Percentiles rank a stretch among this genome's conserved stretches.
Evolutionary conservation across 2,329 filamentous ascomycete species (phyloP).

Genomic region (Didymella lethalis): DNA sequence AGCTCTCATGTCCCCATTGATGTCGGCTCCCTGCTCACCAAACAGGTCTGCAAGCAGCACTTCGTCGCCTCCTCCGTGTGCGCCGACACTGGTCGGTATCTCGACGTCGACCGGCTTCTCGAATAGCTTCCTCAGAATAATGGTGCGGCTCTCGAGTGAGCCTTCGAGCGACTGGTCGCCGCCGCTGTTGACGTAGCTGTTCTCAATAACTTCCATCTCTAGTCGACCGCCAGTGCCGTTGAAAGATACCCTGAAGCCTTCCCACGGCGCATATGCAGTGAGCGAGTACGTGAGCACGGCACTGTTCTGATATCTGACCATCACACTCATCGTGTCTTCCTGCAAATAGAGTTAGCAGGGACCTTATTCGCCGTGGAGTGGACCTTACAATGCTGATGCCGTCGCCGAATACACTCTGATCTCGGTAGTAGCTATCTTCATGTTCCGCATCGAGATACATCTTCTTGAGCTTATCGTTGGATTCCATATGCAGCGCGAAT

Average conservation of each 20-base stretch:
- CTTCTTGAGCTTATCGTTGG: conserved; percentile 62
- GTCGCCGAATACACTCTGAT: conserved; percentile 69
- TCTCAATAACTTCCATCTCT: conserved; percentile 69
- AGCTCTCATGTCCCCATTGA: conserved; percentile 58
- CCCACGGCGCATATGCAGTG: conserved; percentile 69
- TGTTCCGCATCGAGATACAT: conserved; percentile 70
- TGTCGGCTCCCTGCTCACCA: conserved; percentile 60
- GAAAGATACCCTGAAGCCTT: conserved; percentile 66
- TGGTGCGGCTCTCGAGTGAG: conserved; percentile 59
- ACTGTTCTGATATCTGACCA: conserved; percentile 64
- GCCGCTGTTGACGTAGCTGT: conserved; percentile 66
- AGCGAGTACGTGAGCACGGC: conserved; percentile 67
- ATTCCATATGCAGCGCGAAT: conserved; percentile 65
- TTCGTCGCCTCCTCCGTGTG: conserved; percentile 67
- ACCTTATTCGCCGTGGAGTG: too few species aligned
- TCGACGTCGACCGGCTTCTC: conserved; percentile 65
- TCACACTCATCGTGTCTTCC: conserved; percentile 69
- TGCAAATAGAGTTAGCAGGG: too few species aligned
- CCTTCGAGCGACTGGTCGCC: conserved; percentile 65
- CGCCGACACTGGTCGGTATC: conserved; percentile 61
- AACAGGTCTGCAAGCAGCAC: conserved; percentile 67
- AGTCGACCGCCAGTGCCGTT: conserved; percentile 67
- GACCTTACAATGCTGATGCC: conserved; percentile 62
- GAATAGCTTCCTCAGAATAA: conserved; percentile 63
- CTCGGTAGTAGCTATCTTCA: conserved; percentile 68